Percentiles rank a stretch among this genome's conserved stretches.
These are phyloP conservation scores for Chlamydomonas asymmetrica DNA, from an alignment of 139 green algal genomes.

Conservation along the genomic window DNA sequence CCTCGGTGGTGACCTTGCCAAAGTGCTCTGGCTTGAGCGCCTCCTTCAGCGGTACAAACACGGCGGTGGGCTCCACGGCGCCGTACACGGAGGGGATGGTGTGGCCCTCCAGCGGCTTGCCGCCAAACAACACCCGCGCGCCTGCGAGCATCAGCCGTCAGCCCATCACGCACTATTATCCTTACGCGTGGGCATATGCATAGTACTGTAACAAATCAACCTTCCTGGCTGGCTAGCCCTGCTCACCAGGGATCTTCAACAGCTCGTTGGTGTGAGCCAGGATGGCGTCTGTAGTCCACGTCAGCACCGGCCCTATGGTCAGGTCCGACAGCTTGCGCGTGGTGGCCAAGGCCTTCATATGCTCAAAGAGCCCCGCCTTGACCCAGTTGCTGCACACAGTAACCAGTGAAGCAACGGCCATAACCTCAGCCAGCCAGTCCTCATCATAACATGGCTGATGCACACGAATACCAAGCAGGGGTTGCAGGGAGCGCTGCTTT, in stretches of 20 bases:
- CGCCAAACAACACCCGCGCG: slow-evolving; percentile 83
- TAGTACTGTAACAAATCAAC: too few species aligned
- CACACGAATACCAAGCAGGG: too few species aligned
- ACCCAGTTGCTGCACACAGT: slow-evolving; percentile 49
- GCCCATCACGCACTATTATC: too few species aligned
- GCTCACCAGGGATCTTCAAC: slow-evolving; percentile 79
- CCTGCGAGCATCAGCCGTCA: too few species aligned
- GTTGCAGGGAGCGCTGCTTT: too few species aligned
- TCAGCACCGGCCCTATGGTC: slow-evolving; percentile 91
- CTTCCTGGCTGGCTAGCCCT: too few species aligned
- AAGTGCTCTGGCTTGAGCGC: slow-evolving; percentile 63
- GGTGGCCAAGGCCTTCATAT: slow-evolving; percentile 52
- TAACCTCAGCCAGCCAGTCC: too few species aligned
- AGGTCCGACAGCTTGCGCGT: slow-evolving; percentile 80
- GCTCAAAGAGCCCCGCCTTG: slow-evolving; percentile 70
- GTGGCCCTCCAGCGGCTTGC: slow-evolving; percentile 81
- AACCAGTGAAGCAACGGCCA: too few species aligned
- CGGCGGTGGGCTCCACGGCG: slow-evolving; percentile 91
- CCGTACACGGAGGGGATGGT: slow-evolving; percentile 89
- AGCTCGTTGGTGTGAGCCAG: slow-evolving; percentile 77
- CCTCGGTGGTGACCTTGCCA: slow-evolving; percentile 83
- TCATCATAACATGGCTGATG: too few species aligned
- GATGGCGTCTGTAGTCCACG: slow-evolving; percentile 86
- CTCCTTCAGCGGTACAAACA: slow-evolving; percentile 88
- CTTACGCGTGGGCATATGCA: neutral